Percentiles rank a stretch among this genome's conserved stretches.
Conservation (phyloP, 1,139 yeast genomes). For the Blastobotrys proliferans region DNA sequence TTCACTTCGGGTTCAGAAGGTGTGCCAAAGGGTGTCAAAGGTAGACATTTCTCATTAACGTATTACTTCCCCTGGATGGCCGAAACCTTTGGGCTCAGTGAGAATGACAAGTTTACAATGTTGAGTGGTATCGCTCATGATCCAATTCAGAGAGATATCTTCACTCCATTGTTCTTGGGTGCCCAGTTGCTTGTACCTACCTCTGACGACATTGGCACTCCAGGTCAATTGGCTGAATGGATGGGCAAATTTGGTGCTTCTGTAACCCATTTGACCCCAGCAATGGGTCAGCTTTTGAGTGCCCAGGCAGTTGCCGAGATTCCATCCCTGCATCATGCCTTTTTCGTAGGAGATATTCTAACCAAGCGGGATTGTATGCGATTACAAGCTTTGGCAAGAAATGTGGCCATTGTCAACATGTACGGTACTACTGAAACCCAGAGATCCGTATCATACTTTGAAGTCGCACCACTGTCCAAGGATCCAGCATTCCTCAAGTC, state of each 20-base stretch:
- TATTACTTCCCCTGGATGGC: constrained; percentile 99
- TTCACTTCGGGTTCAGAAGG: constrained; percentile 99
- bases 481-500: constrained; percentile 74
- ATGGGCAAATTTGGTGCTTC: constrained; percentile 88
- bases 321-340: constrained; percentile 87
- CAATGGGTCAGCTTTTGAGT: constrained; percentile 96
- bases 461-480: constrained; percentile 66
- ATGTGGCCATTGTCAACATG: constrained; percentile 92
- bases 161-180: constrained; percentile 94
- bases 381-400: constrained; percentile 85
- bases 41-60: constrained; percentile 94
- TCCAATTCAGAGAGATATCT: constrained; percentile 98
- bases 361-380: constrained; percentile 96
- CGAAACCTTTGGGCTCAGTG: constrained; percentile 68
- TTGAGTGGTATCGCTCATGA: constrained; percentile 98
- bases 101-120: constrained; percentile 90
- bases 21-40: constrained; percentile 96
- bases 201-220: constrained; percentile 96
- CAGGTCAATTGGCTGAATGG: constrained; percentile 97
- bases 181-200: constrained; percentile 92
- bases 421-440: constrained; percentile 99
- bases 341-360: constrained; percentile 95
- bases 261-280: constrained; percentile 96
- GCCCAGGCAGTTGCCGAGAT: constrained; percentile 94
- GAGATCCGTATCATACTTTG: constrained; percentile 92